Percentiles rank a stretch among this genome's conserved stretches.
These are phyloP conservation scores for Xylaria hypoxylon DNA, from an alignment of 2,329 filamentous ascomycete species.

Conservation along the genomic window DNA sequence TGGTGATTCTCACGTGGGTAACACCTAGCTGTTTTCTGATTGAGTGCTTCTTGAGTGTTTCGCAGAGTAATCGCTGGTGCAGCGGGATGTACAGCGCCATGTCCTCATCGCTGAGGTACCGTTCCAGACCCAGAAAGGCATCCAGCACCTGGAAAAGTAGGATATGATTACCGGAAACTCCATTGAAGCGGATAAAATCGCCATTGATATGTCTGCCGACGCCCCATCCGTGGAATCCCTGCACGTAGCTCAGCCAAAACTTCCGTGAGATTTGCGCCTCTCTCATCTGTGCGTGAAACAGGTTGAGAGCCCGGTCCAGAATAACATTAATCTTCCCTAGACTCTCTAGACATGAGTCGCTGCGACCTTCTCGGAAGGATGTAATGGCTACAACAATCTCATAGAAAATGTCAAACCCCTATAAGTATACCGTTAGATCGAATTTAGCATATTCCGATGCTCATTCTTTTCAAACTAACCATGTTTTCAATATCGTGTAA, in stretches of 20 bases:
- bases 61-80: slow-evolving; percentile 4
- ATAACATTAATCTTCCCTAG: not conserved
- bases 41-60: not conserved
- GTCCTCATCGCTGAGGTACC: slow-evolving; percentile 3
- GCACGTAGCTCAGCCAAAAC: slow-evolving; percentile 15
- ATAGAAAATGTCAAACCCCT: slow-evolving; percentile 4
- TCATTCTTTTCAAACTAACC: not conserved
- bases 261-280: not conserved
- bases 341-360: not conserved
- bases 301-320: not conserved
- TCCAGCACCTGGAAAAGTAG: no score
- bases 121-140: slow-evolving; percentile 4
- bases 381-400: not conserved
- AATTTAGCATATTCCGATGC: not conserved
- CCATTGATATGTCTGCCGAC: not conserved
- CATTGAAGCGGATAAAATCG: slow-evolving; percentile 11
- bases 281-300: slow-evolving; percentile 10
- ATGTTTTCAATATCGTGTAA: slow-evolving; percentile 10
- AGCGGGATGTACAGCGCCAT: slow-evolving; percentile 8
- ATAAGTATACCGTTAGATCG: no score
- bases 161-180: slow-evolving; percentile 15
- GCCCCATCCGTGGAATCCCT: slow-evolving; percentile 11
- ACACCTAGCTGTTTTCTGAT: not conserved
- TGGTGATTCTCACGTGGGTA: not conserved
- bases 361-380: not conserved